These are phyloP conservation scores for Pseudoperonospora humuli DNA, from an alignment of 352 stramenopile species.

Conservation along the genomic window DNA sequence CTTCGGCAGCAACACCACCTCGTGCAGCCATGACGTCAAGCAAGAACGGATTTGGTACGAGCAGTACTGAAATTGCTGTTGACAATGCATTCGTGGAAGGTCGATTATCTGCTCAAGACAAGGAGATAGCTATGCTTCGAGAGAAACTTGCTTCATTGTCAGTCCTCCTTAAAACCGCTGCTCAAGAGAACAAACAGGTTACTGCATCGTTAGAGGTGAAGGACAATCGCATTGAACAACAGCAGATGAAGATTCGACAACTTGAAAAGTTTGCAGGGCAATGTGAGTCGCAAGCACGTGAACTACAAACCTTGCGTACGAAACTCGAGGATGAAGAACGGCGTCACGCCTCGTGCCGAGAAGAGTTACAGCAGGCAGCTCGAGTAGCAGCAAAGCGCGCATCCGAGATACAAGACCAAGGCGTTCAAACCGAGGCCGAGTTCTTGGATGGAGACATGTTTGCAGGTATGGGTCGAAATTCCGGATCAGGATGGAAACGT, in stretches of 20 bases:
- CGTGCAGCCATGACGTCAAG: slow-evolving; percentile 4
- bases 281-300: slow-evolving; percentile 34
- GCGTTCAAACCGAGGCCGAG: slow-evolving; percentile 43
- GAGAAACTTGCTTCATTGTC: slow-evolving; percentile 62
- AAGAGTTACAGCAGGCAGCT: slow-evolving; percentile 35
- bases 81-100: slow-evolving; percentile 45
- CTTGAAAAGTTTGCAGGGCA: slow-evolving; percentile 53
- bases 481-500: slow-evolving; percentile 13
- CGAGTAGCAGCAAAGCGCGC: slow-evolving; percentile 6
- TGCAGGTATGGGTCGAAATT: slow-evolving; percentile 1
- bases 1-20: slow-evolving; percentile 5
- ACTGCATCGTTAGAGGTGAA: slow-evolving; percentile 57
- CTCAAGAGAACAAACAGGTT: slow-evolving; percentile 58
- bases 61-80: not conserved
- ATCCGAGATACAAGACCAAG: slow-evolving; percentile 19
- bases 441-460: slow-evolving; percentile 11
- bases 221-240: slow-evolving; percentile 62
- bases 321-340: slow-evolving; percentile 51
- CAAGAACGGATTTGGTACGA: slow-evolving; percentile 13
- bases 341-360: slow-evolving; percentile 25
- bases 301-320: slow-evolving; percentile 34
- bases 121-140: slow-evolving; percentile 61
- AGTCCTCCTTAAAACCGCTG: slow-evolving; percentile 48
- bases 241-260: slow-evolving; percentile 54
- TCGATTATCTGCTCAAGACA: slow-evolving; percentile 52